Conservation (phyloP, 345 rosid species). For the Camelina sativa region DNA sequence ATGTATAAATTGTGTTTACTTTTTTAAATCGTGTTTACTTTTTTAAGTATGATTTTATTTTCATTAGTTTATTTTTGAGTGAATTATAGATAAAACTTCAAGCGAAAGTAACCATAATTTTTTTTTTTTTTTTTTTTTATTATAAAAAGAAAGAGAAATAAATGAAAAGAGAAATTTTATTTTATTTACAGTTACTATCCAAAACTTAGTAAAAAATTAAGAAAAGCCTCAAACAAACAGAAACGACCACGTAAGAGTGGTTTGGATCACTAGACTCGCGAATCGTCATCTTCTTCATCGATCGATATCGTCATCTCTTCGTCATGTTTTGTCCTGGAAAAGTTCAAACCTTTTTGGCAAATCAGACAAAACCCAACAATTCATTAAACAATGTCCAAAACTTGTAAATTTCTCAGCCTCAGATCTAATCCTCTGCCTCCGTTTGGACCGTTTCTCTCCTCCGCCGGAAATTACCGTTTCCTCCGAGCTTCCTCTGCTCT, state of each 20-base stretch:
- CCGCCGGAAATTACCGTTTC: constrained; percentile 9
- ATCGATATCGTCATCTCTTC: not conserved
- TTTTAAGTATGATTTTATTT: not conserved
- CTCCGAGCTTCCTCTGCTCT: constrained; percentile 41
- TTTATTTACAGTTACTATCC: not conserved
- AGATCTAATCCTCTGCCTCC: constrained; percentile 41
- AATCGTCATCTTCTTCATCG: constrained; percentile 34
- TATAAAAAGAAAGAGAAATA: no score
- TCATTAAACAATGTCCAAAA: constrained; percentile 37
- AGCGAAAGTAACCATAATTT: no score
- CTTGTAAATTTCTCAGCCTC: constrained; percentile 47
- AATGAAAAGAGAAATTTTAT: no score
- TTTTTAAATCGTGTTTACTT: no score
- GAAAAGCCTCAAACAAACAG: not conserved
- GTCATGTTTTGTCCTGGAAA: constrained; percentile 8
- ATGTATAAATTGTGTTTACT: constrained; percentile 38
- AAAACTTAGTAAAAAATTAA: not conserved
- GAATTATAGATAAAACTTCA: no score
- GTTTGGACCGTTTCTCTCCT: constrained; percentile 5
- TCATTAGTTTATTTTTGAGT: not conserved
- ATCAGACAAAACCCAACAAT: constrained; percentile 23
- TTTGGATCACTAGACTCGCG: constrained; percentile 33
- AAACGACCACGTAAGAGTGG: constrained; percentile 38
- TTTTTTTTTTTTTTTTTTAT: no score
- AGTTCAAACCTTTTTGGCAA: constrained; percentile 13